Base-by-base conservation (phyloP, 768 basidiomycete genomes). In the Auricularia sp. region DNA sequence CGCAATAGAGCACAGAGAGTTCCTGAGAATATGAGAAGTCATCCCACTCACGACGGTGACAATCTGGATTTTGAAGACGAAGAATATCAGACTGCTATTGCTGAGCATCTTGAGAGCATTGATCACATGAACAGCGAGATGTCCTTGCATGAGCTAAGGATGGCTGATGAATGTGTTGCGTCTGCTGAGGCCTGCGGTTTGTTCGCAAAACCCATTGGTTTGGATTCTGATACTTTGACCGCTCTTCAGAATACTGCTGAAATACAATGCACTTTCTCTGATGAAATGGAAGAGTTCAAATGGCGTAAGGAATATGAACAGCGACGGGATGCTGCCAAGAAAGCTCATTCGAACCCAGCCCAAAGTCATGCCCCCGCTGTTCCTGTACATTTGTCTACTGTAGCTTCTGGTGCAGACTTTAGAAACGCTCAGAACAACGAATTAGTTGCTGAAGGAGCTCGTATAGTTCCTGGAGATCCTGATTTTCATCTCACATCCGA, bases 71-170 rank as follows among this genome's bases (percentile, higher is more conserved):
- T 62, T 14, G 47, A 62, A 16, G 64, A 47, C 44, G 64, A 64
- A 21, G 64, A 63, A 1, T 62, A 54, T 5, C 65, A 70, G 16
- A 65, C 63, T 44, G 61, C 62, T 35, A 69, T 71, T 63, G 64
- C 70, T 1, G 65, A 71, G 16, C 69, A 71, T 63, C 39, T 71
- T 5, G 66, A 70, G 18, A 54, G 54, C 34, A 62, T 70, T 16
- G 59, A 58, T 39, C 34, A 33, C 4, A 62, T 45, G 10, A 58
- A 62, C 44, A 64, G 64, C 6, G 13, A 62, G 37, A 59, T 62
- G 8, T 63, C 51, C 45, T 39, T 58, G 3, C 47, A 45, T 24
- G 33, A 39, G 3, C 29, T 61, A n/a, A 7, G 62, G 34, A 58
- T 54, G 1, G 62, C 65, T 18, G 33, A 64, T 2, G 51, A 67